Conservation (phyloP, 176 grass and related monocot genomes). For the Rhipidocladum racemiflorum region DNA sequence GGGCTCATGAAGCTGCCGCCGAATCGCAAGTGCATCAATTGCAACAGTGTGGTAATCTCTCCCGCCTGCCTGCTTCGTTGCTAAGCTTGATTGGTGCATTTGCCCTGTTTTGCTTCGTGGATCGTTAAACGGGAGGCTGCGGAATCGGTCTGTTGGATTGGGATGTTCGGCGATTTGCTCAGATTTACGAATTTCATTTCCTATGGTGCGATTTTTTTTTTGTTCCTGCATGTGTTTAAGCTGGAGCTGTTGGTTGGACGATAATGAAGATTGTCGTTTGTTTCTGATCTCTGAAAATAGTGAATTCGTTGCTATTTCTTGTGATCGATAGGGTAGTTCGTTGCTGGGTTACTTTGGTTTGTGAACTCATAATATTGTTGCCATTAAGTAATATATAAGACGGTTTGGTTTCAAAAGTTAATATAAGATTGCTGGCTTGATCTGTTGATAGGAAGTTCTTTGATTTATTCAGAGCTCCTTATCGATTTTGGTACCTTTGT, state of each 20-base stretch:
- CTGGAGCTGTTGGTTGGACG: not conserved
- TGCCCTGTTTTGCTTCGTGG: not conserved
- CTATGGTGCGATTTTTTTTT: not conserved
- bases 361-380: not conserved
- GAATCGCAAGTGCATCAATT: constrained; percentile 96
- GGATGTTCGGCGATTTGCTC: constrained; percentile 8
- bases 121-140: not conserved
- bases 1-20: constrained; percentile 98
- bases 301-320: not conserved
- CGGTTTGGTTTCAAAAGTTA: no score
- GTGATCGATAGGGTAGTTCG: not conserved
- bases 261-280: not conserved
- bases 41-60: constrained; percentile 71
- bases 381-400: not conserved
- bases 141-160: not conserved
- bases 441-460: not conserved
- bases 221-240: not conserved
- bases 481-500: not conserved
- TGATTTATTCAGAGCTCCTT: not conserved
- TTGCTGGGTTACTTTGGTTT: not conserved
- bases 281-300: not conserved
- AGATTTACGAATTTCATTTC: not conserved
- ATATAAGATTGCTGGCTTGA: not conserved
- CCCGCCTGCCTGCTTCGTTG: not conserved
- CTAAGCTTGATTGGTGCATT: constrained; percentile 21